Evolutionary conservation across 352 stramenopile species (phyloP).

Genomic region (Peronospora tabacina): DNA sequence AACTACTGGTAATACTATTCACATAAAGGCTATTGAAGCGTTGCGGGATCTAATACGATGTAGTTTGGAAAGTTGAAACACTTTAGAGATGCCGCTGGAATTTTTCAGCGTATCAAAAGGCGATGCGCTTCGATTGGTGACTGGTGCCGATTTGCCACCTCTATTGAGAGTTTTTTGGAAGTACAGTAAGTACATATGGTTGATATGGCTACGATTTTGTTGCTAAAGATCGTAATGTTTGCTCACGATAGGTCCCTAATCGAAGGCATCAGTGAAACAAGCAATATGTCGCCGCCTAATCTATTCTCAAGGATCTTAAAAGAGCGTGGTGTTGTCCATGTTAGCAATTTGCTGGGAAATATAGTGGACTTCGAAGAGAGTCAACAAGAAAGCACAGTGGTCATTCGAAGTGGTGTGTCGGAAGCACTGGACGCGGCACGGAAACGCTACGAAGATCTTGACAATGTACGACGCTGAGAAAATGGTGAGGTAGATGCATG

Average conservation of each 20-base stretch:
- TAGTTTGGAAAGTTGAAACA: slow-evolving; percentile 51
- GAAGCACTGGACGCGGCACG: slow-evolving; percentile 59
- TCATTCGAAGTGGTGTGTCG: slow-evolving; percentile 69
- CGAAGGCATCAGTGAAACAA: slow-evolving; percentile 11
- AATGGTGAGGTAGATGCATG: background rate
- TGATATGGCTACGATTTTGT: background rate
- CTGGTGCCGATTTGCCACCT: slow-evolving; percentile 56
- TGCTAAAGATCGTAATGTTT: background rate
- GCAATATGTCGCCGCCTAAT: slow-evolving; percentile 18
- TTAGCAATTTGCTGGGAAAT: slow-evolving; percentile 77
- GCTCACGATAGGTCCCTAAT: slow-evolving; percentile 23
- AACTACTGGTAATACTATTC: slow-evolving; percentile 37
- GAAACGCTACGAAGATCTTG: slow-evolving; percentile 70
- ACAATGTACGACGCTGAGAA: slow-evolving; percentile 42
- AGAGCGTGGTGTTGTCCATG: slow-evolving; percentile 42
- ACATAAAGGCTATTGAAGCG: background rate
- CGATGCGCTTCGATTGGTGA: slow-evolving; percentile 54
- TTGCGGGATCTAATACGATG: slow-evolving; percentile 2
- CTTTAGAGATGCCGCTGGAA: slow-evolving; percentile 56
- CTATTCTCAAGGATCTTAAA: slow-evolving; percentile 28
- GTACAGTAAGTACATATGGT: slow-evolving; percentile 37
- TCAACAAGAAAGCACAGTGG: slow-evolving; percentile 41
- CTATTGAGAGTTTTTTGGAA: slow-evolving; percentile 49
- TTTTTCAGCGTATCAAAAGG: slow-evolving; percentile 58
- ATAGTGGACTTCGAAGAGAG: slow-evolving; percentile 82